Evolutionary conservation across 331 rosid species (phyloP), one percentile per base, ranked within the genome.

Genomic region (Malus hybrid): DNA sequence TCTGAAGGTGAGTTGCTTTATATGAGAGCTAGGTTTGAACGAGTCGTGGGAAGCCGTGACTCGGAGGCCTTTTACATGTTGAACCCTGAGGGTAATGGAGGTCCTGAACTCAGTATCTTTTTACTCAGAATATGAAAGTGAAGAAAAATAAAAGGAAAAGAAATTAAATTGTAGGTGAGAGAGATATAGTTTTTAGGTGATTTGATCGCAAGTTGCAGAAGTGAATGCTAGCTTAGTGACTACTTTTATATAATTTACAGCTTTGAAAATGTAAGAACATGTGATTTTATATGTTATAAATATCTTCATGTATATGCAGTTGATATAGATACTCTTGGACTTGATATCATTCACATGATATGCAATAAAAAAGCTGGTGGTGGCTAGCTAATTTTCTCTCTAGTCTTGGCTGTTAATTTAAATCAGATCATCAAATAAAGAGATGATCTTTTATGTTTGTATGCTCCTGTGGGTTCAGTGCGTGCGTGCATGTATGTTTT

Each of bases 41-140:
- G 98, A 82, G 98, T 93, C 12, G 94, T 93, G 18, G 98, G 98
- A 19, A 89, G 97, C 80, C 93, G 96, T 76, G 97, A 93, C 90
- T 91, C 98, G 80, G 97, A 93, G 79, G 97, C 98, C 13, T 91
- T 93, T 72, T 93, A 93, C 71, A 93, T 93, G 98, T 72, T 91
- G 90, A 93, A 93, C 69, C 98, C 98, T 2, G 98, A 93, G 63
- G 97, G 97, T 24, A 89, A 84, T 63, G 98, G 97, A 27, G 97
- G 98, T 46, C 97, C 98, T 20, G 98, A 93, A 64, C 98, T 93
- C 50, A 91, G 96, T 76, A 91, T 93, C 79, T 93, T 93, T 75
- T 86, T 93, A 0, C 86, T 93, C 27, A 89, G 98, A 84, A 77
- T 90, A 76, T 93, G 88, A 87, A 36, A 15, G 16, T n/a, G 18